Evolutionary conservation across 805 yeast species (phyloP).

Genomic region (Ogataea pilisensis): DNA sequence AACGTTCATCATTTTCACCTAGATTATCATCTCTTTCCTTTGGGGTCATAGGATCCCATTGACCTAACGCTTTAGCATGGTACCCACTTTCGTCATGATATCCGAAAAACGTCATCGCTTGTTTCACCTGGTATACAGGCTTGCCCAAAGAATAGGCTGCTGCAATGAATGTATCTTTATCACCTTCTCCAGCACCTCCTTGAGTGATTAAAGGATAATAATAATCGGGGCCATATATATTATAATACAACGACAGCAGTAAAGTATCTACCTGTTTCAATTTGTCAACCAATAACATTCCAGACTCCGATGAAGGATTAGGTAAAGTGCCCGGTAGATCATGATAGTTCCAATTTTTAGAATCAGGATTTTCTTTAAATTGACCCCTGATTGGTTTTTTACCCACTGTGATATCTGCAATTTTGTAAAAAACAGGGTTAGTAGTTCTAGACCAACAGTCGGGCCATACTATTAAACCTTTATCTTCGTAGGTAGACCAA

Average conservation of each 20-base stretch:
- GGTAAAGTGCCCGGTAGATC: constrained; percentile 62
- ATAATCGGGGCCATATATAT: constrained; percentile 57
- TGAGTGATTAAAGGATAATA: constrained; percentile 67
- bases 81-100: constrained; percentile 32
- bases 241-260: constrained; percentile 57
- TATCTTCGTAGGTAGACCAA: constrained; percentile 37
- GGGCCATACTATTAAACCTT: constrained; percentile 58
- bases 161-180: constrained; percentile 69
- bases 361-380: constrained; percentile 15
- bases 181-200: constrained; percentile 76
- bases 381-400: constrained; percentile 33
- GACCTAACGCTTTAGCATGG: constrained; percentile 42
- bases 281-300: constrained; percentile 61
- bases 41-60: constrained; percentile 38
- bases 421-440: constrained; percentile 53
- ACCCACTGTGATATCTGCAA: constrained; percentile 41
- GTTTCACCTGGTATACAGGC: constrained; percentile 45
- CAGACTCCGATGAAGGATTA: constrained; percentile 66
- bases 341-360: constrained; percentile 44
- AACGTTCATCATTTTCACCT: constrained; percentile 13
- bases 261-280: constrained; percentile 50
- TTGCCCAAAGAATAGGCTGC: constrained; percentile 47
- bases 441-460: constrained; percentile 71
- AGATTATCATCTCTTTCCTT: constrained; percentile 33
- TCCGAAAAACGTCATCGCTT: constrained; percentile 50